Base-by-base conservation (phyloP, 495 filamentous ascomycete genomes). In the Neurospora sp. region DNA sequence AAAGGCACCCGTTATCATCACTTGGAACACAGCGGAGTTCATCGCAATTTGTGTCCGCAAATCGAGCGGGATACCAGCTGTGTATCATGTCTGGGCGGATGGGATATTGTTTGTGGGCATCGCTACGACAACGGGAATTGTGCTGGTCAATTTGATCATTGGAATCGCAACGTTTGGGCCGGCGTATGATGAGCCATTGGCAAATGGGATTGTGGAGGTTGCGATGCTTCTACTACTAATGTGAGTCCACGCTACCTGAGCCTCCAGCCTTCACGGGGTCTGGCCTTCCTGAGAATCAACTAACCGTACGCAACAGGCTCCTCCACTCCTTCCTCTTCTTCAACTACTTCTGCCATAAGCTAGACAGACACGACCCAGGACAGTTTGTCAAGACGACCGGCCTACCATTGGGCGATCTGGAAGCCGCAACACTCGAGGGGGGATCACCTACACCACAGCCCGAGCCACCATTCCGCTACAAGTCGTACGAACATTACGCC, bases 11-110 rank as follows among this genome's bases (percentile, higher is more conserved):
- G 8, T 71, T 3, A 61, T 73, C 8, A 59, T 69, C 3, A 35
- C 69, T 14, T 79, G 77, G 76, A 70, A 76, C 71, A 37, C 41
- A 8, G 72, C 71, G 70, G 77, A 78, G 69, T 71, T 76, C 53
- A 16, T 76, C 44, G 10, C 22, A 9, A 22, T 45, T 37, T 59
- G 42, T 9, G 10, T 71, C 31, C 31, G 44, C 2, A 59, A 47
- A 35, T 71, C 27, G 16, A n/a, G 69, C 4, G 27, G 39, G 4
- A 47, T 71, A 44, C 27, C 69, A 31, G 8, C 27, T 5, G 69
- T 44, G 38, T 44, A 35, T 40, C 39, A 35, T 12, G 37, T 12
- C 9, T 59, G 27, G 20, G 69, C 37, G 6, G 27, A 44, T 22
- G 69, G 39, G n/a, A 71, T 22, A 0, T 9, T 47, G 27, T 35